Evolutionary conservation across 2,329 filamentous ascomycete genomes (phyloP), one percentile per base, ranked within the genome.

Genomic region (Diaporthe aspalathi): DNA sequence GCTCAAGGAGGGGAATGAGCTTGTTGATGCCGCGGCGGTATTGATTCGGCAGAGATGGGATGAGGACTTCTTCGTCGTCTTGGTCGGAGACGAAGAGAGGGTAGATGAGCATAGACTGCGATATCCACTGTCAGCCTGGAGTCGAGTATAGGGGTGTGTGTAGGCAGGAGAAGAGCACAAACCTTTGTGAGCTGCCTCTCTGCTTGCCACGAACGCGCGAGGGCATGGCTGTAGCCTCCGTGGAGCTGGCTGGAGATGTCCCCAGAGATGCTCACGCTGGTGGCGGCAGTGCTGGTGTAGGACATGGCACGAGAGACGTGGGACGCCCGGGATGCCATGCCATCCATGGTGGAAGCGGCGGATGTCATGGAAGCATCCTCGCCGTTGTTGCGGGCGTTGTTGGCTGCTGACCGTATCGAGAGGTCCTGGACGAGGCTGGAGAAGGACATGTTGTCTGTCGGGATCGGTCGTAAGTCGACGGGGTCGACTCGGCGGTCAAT

Each of bases 61-160:
- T 97, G 20, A 93, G 87, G 17, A 92, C 93, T 84, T 98, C 93
- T 84, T 98, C 95, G 78, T 98, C 94, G 45, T 95, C 93, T 79
- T 93, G 90, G 82, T 99, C 96, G 78, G 96, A 97, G 75, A 99
- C 90, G 85, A 99, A 99, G 75, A 99, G 88, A 16, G 96, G 96
- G 83, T 97, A 98, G 78, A 99, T 98, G 78, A 99, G 92, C 96
- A 98, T 98, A 47, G 95, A 96, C 94, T 97, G 77, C 3, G 60
- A 16, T 3, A 12, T 4, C n/a, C 29, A 24, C 17, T 49, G 45
- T 72, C 12, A 73, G 65, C 56, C 45, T 50, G 35, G 27, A 45
- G 43, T 22, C 17, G 12, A 12, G n/a, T 9, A n/a, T n/a, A 11
- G 50, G n/a, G 16, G 29, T 35, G n/a, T 29, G 54, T 22, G 38